Conservation (phyloP, 768 basidiomycete genomes). For the Lanmaoa rubissima region DNA sequence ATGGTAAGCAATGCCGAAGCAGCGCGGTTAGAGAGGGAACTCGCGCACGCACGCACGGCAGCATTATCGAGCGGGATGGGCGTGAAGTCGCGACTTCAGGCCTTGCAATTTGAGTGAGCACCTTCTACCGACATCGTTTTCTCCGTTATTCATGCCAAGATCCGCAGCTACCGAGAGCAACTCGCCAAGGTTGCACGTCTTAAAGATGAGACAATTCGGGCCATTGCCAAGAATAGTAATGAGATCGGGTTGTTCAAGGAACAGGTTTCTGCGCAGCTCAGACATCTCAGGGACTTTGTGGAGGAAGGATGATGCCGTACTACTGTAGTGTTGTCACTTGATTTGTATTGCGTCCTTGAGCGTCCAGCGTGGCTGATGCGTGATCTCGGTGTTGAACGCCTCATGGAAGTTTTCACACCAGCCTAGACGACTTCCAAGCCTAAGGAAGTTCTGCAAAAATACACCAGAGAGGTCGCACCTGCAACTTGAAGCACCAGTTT, state of each 20-base stretch:
- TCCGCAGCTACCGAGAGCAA: slow-evolving; percentile 70
- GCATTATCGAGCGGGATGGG: slow-evolving; percentile 81
- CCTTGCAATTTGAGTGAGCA: slow-evolving; percentile 71
- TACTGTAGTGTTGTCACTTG: not conserved
- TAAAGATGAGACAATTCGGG: slow-evolving; percentile 76
- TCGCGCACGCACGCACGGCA: slow-evolving; percentile 71
- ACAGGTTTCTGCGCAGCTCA: slow-evolving; percentile 68
- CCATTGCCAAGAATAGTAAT: slow-evolving; percentile 80
- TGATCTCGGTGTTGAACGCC: not conserved
- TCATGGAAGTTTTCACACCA: slow-evolving; percentile 3
- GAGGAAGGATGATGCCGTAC: slow-evolving; percentile 40
- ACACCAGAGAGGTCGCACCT: not conserved
- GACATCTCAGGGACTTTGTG: slow-evolving; percentile 66
- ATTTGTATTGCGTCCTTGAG: not conserved
- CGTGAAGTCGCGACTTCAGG: slow-evolving; percentile 74
- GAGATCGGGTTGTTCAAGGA: slow-evolving; percentile 83
- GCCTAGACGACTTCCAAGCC: not conserved
- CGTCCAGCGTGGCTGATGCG: not conserved
- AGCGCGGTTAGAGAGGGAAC: slow-evolving; percentile 63
- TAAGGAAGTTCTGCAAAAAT: not conserved
- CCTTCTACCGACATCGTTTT: not conserved
- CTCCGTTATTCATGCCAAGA: not conserved
- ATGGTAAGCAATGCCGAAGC: slow-evolving; percentile 65
- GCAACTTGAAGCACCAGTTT: not conserved
- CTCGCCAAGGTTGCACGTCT: slow-evolving; percentile 70